Conservation (phyloP, 2,329 filamentous ascomycete species). For the Fusarium equiseti region DNA sequence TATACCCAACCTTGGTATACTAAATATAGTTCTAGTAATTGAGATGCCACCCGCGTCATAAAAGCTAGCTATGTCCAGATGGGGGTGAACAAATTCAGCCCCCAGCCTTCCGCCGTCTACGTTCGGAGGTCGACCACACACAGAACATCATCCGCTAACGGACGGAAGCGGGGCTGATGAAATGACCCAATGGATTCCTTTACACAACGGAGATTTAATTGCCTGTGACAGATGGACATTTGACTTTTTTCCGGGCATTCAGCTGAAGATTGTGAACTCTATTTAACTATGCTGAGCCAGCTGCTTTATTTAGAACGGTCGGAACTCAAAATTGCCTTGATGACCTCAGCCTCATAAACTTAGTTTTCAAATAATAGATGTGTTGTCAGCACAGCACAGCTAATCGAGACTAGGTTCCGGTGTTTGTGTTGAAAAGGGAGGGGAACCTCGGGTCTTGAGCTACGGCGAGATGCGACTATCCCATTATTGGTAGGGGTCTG, state of each 20-base stretch:
- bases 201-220: neutral
- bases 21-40: neutral
- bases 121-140: neutral
- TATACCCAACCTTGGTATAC: neutral
- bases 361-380: too few species aligned
- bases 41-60: rapidly evolving
- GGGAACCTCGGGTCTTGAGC: too few species aligned
- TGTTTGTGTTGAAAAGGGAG: too few species aligned
- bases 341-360: too few species aligned
- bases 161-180: neutral
- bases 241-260: neutral
- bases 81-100: neutral
- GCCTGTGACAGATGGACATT: neutral
- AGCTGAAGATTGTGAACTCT: neutral
- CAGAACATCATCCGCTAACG: neutral
- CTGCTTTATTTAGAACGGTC: neutral
- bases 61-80: neutral
- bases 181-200: neutral
- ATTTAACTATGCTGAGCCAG: neutral
- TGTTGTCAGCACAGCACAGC: neutral
- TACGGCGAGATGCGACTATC: too few species aligned
- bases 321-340: neutral
- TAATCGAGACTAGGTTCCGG: too few species aligned
- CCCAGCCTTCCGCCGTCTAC: neutral
- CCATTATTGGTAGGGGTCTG: too few species aligned